These are phyloP conservation scores for Leishmania major DNA, from an alignment of 208 protist genomes.

Conservation along the genomic window DNA sequence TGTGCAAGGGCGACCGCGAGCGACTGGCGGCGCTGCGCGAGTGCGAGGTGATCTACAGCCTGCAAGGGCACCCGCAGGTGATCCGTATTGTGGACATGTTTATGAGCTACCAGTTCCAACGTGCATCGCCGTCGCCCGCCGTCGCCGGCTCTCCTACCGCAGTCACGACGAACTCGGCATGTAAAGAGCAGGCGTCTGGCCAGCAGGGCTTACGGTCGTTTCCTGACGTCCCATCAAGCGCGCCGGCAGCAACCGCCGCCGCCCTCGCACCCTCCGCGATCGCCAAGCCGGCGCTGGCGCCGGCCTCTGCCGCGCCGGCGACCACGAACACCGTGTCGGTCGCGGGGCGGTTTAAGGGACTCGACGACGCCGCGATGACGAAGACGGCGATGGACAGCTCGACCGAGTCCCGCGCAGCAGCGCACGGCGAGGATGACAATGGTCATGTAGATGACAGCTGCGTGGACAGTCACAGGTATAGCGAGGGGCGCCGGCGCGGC, in stretches of 20 bases:
- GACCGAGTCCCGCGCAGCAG: neutral
- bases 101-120: conserved; percentile 66
- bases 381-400: neutral
- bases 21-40: conserved; percentile 68
- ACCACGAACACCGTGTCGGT: neutral
- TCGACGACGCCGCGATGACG: neutral
- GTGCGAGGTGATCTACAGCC: conserved; percentile 61
- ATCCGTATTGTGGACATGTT: conserved; percentile 83
- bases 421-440: neutral
- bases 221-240: neutral
- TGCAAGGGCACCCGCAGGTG: conserved; percentile 83
- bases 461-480: neutral
- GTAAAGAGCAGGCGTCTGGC: neutral
- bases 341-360: neutral
- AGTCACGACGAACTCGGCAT: neutral
- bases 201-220: neutral
- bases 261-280: neutral
- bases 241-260: neutral
- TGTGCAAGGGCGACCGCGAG: conserved; percentile 61
- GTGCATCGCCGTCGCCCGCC: neutral
- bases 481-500: neutral
- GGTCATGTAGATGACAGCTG: neutral
- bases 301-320: neutral
- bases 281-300: neutral
- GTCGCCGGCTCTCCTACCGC: neutral